phyloP scores from a whole-genome alignment of 768 basidiomycete species.

The Gloeopeniophorella convolvens region DNA sequence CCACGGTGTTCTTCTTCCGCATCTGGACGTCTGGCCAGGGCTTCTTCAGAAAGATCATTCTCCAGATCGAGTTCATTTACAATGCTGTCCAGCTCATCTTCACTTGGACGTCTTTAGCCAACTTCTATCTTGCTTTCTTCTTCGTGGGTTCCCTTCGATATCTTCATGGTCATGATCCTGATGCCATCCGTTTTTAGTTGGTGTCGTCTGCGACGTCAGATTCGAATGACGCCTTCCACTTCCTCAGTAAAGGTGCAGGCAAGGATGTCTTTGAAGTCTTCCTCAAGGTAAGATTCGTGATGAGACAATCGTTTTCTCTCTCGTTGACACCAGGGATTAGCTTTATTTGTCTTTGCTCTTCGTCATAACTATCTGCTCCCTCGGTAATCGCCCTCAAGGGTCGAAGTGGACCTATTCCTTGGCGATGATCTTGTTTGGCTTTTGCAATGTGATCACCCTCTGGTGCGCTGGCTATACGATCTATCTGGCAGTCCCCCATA shows the following conservation, averaged over 20 bases:
- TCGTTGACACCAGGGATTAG: no score
- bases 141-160: constrained; percentile 54
- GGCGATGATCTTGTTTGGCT: constrained; percentile 71
- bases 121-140: constrained; percentile 93
- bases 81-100: constrained; percentile 86
- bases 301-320: no score
- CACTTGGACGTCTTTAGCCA: constrained; percentile 90
- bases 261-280: constrained; percentile 72
- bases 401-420: constrained; percentile 80
- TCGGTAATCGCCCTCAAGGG: constrained; percentile 88
- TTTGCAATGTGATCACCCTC: constrained; percentile 71
- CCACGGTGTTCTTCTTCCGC: constrained; percentile 81
- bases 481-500: constrained; percentile 76
- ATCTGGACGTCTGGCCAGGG: constrained; percentile 92
- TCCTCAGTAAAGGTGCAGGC: constrained; percentile 67
- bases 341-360: constrained; percentile 83
- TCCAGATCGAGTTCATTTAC: constrained; percentile 89
- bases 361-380: constrained; percentile 76
- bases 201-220: constrained; percentile 71
- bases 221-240: constrained; percentile 69
- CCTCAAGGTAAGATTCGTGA: constrained; percentile 37
- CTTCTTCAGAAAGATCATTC: constrained; percentile 71
- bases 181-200: constrained; percentile 42
- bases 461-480: constrained; percentile 93
- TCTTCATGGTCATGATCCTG: constrained; percentile 20